phyloP scores from a whole-genome alignment of 495 filamentous ascomycete species.

The Choiromyces venosus region DNA sequence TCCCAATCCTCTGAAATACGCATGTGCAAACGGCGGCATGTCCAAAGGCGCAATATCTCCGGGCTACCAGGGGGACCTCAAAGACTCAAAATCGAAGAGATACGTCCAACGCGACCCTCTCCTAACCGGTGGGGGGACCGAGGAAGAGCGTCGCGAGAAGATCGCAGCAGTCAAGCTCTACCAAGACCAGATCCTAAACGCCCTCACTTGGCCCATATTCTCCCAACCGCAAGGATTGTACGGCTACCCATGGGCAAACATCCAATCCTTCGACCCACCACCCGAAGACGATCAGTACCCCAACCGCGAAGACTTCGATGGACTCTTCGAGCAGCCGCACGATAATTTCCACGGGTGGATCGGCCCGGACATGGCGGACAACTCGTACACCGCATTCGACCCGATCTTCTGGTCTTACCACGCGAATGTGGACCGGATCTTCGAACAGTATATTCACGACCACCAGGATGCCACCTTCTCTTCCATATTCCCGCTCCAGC shows the following conservation, averaged over 20 bases:
- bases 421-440: constrained; percentile 28
- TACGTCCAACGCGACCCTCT: constrained; percentile 6
- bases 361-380: constrained; percentile 29
- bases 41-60: not conserved
- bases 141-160: constrained; percentile 4
- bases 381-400: constrained; percentile 30
- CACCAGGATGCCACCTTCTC: constrained; percentile 16
- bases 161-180: constrained; percentile 11
- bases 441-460: constrained; percentile 18
- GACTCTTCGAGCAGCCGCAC: constrained; percentile 26
- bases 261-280: constrained; percentile 7
- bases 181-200: constrained; percentile 11
- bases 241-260: constrained; percentile 21
- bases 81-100: constrained; percentile 1
- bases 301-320: constrained; percentile 17
- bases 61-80: not conserved
- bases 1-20: constrained; percentile 22
- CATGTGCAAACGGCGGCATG: not conserved
- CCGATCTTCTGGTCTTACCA: constrained; percentile 25
- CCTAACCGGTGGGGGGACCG: not conserved
- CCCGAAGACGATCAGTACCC: constrained; percentile 9
- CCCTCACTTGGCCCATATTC: constrained; percentile 4
- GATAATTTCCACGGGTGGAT: constrained; percentile 31
- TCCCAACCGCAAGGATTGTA: not conserved
- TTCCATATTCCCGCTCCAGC: constrained; percentile 23